These are phyloP conservation scores for Carpinus fangiana DNA, from an alignment of 306 rosid species.

Conservation along the genomic window DNA sequence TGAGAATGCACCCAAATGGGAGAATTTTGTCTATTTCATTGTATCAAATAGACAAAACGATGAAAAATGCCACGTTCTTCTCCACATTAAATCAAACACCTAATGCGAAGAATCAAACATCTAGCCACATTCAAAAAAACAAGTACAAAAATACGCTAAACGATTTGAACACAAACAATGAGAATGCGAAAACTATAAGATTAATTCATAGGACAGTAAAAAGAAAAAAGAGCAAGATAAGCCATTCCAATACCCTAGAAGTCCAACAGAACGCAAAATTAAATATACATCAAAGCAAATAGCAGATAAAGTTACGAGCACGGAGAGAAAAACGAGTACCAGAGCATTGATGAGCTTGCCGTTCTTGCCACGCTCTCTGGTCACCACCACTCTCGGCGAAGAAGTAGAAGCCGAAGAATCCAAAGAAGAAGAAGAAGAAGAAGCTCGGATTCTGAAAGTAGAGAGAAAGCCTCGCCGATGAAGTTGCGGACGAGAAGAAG, in stretches of 20 bases:
- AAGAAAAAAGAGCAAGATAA: not conserved
- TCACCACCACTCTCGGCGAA: conserved; percentile 70
- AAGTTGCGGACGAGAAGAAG: conserved; percentile 34
- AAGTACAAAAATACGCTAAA: not conserved
- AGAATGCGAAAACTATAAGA: conserved; percentile 4
- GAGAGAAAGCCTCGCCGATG: conserved; percentile 49
- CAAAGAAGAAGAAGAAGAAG: conserved; percentile 35
- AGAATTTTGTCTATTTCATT: too few relatives aligned
- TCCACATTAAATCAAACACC: conserved; percentile 48
- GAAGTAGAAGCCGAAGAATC: conserved; percentile 29
- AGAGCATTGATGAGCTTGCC: conserved; percentile 80
- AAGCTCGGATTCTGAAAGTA: conserved; percentile 30
- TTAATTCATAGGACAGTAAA: not conserved
- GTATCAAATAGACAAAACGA: not conserved
- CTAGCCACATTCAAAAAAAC: conserved; percentile 8
- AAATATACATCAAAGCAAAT: not conserved
- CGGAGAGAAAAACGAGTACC: conserved; percentile 39
- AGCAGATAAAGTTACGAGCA: not conserved
- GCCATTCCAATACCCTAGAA: not conserved
- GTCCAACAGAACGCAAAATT: conserved; percentile 4
- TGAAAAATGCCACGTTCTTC: conserved; percentile 18
- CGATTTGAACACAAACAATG: conserved; percentile 2
- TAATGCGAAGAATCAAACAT: conserved; percentile 17
- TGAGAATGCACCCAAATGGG: not conserved
- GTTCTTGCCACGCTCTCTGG: conserved; percentile 98